Evolutionary conservation across 2,329 filamentous ascomycete species (phyloP).

Genomic region (Verticillium klebahnii): DNA sequence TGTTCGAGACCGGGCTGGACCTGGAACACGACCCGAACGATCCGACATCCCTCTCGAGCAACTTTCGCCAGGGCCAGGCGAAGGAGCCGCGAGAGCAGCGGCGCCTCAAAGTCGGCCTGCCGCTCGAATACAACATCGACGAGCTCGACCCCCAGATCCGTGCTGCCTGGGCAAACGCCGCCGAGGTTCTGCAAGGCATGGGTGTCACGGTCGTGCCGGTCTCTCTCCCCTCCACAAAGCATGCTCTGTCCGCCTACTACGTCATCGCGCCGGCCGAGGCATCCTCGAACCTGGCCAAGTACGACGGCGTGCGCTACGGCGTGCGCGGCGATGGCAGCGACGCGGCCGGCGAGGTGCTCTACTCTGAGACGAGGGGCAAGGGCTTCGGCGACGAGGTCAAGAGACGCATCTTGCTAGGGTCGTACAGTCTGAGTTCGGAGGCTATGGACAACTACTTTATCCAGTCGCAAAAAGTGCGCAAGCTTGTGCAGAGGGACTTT

Average conservation of each 20-base stretch:
- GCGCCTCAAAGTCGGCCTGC: conserved; percentile 49
- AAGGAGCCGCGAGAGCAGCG: conserved; percentile 8
- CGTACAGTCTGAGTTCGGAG: conserved; percentile 83
- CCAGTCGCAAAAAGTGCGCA: conserved; percentile 82
- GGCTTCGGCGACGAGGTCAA: conserved; percentile 83
- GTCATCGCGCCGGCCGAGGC: conserved; percentile 92
- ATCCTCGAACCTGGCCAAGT: conserved; percentile 92
- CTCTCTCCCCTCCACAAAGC: conserved; percentile 75
- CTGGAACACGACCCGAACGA: conserved; percentile 61
- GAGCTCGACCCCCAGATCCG: conserved; percentile 71
- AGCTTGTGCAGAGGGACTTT: conserved; percentile 83
- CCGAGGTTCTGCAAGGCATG: conserved; percentile 53
- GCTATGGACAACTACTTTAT: conserved; percentile 97
- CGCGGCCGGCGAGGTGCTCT: conserved; percentile 61
- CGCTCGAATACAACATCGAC: conserved; percentile 79
- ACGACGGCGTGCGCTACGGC: conserved; percentile 94
- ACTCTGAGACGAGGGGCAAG: conserved; percentile 66
- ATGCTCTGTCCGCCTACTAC: conserved; percentile 91
- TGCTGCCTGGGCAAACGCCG: conserved; percentile 61
- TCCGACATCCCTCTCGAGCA: conserved; percentile 63
- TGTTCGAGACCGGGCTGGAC: conserved; percentile 45
- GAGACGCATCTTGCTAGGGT: conserved; percentile 80
- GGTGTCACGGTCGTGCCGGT: conserved; percentile 72
- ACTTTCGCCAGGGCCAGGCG: conserved; percentile 48
- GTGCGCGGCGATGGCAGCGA: conserved; percentile 46